Conservation (phyloP, 2,329 filamentous ascomycete species). For the Pyricularia sp. region DNA sequence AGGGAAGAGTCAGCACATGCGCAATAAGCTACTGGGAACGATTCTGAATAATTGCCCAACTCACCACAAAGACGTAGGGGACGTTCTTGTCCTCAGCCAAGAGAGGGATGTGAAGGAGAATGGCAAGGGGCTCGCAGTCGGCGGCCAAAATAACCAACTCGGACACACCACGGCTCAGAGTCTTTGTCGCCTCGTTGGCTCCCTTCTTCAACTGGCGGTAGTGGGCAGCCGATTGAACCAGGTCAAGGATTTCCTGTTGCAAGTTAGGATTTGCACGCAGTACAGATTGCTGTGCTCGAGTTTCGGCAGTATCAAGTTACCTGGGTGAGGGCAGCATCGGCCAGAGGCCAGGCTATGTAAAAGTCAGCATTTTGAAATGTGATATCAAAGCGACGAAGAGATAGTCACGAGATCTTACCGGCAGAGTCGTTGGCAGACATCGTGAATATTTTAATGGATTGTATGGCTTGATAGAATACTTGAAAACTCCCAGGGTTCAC, state of each 20-base stretch:
- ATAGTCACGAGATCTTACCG: not conserved
- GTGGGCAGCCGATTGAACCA: constrained; percentile 63
- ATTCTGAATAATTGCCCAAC: not conserved
- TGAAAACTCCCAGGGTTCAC: constrained; percentile 40
- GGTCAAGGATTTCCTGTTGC: constrained; percentile 65
- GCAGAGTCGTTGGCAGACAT: constrained; percentile 8
- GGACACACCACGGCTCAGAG: constrained; percentile 80
- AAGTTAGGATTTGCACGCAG: not conserved
- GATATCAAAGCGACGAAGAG: not conserved
- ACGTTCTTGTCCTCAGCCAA: constrained; percentile 73
- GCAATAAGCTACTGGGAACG: too few species aligned
- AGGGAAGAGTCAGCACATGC: not conserved
- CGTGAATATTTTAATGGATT: not conserved
- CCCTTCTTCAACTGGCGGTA: constrained; percentile 80
- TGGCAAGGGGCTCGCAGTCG: constrained; percentile 79
- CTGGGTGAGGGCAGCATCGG: constrained; percentile 14
- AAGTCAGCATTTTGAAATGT: not conserved
- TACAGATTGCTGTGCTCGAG: constrained; percentile 16
- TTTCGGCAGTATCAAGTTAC: constrained; percentile 23
- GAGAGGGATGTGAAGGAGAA: constrained; percentile 81
- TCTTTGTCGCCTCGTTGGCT: constrained; percentile 79
- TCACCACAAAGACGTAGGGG: constrained; percentile 49
- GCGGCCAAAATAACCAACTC: constrained; percentile 86
- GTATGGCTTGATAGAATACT: not conserved
- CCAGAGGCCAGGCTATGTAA: constrained; percentile 15